phyloP scores from a whole-genome alignment of 2,329 filamentous ascomycete genomes.

The Pyrenochaeta sp. region DNA sequence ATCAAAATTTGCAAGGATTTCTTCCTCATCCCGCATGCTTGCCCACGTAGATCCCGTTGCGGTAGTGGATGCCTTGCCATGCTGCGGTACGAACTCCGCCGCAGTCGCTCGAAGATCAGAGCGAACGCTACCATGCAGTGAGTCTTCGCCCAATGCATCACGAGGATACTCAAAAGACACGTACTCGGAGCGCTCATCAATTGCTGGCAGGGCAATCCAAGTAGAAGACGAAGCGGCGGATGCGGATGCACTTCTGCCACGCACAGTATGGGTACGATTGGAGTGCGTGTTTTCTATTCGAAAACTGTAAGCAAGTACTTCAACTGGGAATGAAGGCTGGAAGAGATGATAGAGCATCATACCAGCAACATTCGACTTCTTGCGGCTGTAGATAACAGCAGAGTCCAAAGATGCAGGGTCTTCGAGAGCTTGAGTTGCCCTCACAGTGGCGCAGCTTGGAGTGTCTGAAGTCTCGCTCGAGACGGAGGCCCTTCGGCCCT shows the following conservation, averaged over 20 bases:
- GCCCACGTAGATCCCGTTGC: too few relatives aligned
- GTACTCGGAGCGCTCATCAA: too few relatives aligned
- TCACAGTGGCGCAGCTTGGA: constrained; percentile 27
- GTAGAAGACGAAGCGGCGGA: too few relatives aligned
- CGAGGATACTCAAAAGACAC: too few relatives aligned
- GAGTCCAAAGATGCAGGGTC: constrained; percentile 17
- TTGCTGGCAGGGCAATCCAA: too few relatives aligned
- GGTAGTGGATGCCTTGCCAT: too few relatives aligned
- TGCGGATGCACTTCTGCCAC: too few relatives aligned
- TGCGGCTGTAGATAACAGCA: constrained; percentile 23
- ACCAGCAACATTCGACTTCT: constrained; percentile 21
- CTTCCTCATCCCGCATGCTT: too few relatives aligned
- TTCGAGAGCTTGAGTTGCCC: constrained; percentile 4
- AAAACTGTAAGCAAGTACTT: constrained; percentile 20
- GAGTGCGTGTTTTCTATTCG: constrained; percentile 8
- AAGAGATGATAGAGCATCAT: constrained; percentile 9
- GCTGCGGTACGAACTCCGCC: constrained; percentile 36
- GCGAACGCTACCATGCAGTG: constrained; percentile 19
- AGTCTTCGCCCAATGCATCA: too few relatives aligned
- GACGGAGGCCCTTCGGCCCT: too few relatives aligned
- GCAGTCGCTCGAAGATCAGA: constrained; percentile 43
- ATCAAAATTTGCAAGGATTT: too few relatives aligned
- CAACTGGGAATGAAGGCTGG: not conserved
- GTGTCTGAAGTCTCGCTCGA: constrained; percentile 5
- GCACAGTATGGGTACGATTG: too few relatives aligned